Evolutionary conservation across 2,329 filamentous ascomycete species (phyloP).

Genomic region (Alternaria postmessia): DNA sequence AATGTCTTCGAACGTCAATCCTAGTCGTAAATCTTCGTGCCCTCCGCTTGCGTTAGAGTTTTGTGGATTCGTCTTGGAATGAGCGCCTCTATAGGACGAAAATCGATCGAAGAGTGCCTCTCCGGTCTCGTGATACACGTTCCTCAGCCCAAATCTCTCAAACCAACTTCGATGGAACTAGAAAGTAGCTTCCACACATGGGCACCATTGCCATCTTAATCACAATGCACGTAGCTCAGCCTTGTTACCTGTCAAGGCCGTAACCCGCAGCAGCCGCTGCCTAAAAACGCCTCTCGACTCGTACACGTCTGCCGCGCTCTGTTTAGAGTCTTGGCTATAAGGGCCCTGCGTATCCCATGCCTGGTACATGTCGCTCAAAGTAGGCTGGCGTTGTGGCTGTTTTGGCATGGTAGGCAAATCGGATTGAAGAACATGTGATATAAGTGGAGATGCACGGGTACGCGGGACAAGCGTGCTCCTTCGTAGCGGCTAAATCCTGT

Average conservation of each 20-base stretch:
- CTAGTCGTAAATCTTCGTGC: background rate
- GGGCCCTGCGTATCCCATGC: background rate
- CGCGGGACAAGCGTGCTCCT: conserved; percentile 4
- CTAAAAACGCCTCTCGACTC: conserved; percentile 2
- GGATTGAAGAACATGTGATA: background rate
- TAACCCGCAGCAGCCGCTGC: background rate
- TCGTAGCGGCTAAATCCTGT: conserved; percentile 8
- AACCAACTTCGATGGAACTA: background rate
- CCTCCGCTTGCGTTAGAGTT: background rate
- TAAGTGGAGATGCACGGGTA: conserved; percentile 5
- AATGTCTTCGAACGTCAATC: background rate
- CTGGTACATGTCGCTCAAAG: background rate
- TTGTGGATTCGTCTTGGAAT: background rate
- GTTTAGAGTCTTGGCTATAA: conserved; percentile 8
- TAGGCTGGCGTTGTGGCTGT: background rate
- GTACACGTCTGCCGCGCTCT: conserved; percentile 9
- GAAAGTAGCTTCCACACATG: background rate
- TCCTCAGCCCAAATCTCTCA: background rate
- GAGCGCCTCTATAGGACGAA: background rate
- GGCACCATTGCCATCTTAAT: conserved; percentile 4
- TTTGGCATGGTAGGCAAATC: background rate
- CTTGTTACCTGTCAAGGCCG: background rate
- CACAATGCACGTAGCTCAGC: background rate
- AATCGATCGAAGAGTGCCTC: background rate
- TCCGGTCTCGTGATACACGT: background rate